Conservation (phyloP, 192 early-diverging fungal genomes). For the Rhizophagus clarus region DNA sequence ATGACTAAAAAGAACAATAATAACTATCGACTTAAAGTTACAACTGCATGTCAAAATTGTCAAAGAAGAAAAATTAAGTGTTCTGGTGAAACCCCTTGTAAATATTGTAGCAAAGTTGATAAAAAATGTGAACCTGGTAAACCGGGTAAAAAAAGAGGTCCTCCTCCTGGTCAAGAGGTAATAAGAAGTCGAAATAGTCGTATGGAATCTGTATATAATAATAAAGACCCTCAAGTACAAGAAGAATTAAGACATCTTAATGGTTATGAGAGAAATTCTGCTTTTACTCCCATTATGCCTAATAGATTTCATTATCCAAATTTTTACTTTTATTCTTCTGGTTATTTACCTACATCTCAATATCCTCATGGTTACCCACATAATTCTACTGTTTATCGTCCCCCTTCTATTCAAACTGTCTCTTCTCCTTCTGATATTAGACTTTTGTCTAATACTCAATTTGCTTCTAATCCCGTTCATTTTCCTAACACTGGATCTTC, state of each 20-base stretch:
- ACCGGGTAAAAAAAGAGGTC: slow-evolving; percentile 26
- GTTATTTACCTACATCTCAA: no score
- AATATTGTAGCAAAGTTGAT: background rate
- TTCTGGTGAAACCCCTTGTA: slow-evolving; percentile 10
- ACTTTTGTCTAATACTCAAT: no score
- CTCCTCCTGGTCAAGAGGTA: slow-evolving; percentile 12
- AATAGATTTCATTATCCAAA: no score
- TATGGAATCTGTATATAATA: slow-evolving; percentile 1
- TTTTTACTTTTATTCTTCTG: no score
- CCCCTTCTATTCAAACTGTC: no score
- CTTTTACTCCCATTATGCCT: no score
- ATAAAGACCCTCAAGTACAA: background rate
- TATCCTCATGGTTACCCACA: no score
- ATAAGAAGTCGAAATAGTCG: background rate
- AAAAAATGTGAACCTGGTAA: background rate
- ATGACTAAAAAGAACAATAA: slow-evolving; percentile 3
- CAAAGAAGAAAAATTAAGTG: slow-evolving; percentile 17
- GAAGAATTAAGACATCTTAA: background rate
- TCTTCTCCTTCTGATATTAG: no score
- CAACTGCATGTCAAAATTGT: slow-evolving; percentile 30
- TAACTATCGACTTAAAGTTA: slow-evolving; percentile 12
- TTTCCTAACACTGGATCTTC: no score
- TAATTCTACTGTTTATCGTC: no score
- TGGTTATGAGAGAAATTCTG: background rate
- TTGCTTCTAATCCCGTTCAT: no score